Evolutionary conservation across 257 asterid species (phyloP), one percentile per base, ranked within the genome.

Genomic region (Primulina huaijiensis): DNA sequence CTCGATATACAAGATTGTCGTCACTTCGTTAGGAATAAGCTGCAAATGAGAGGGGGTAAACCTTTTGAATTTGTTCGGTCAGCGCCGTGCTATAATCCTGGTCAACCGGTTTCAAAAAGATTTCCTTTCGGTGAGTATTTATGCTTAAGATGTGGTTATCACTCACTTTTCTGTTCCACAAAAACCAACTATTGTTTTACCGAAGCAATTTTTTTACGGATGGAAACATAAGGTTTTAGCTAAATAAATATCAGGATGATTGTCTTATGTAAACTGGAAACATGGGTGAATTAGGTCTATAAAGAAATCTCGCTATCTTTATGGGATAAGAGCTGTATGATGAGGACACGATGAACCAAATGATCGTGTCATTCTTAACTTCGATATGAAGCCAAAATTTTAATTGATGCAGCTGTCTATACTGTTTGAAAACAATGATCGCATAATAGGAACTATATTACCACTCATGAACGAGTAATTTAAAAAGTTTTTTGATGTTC

Each of bases 11-110:
- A 81, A 77, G 89, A 81, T 66, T 89, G 96, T 79, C 92, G 79
- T 62, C 82, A 78, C 55, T 84, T 77, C 72, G 89, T 87, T 19
- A 79, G 62, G 85, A 74, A 83, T 74, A 88, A 84, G 86, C 83
- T 93, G 70, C 86, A 72, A 71, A 58, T 64, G n/a, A 87, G 80
- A 72, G 96, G 96, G 74, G 57, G 83, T 69, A 81, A 74, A 70
- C 96, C 96, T 60, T 90, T 86, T 71, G 89, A 85, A 17, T 93
- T 93, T 79, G 90, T 82, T 56, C 80, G 33, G 57, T 89, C 99
- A 67, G 95, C 79, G 4, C 96, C 95, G 12, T 81, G 86, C 75
- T 76, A 90, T 70, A 82, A 75, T 80, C 82, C 89, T 77, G 65
- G 84, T 73, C 81, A 74, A 61, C 56, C 85, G 73, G 71, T 50